These are phyloP conservation scores for Spirogloea muscicola DNA, from an alignment of 139 green algal species.

Conservation along the genomic window DNA sequence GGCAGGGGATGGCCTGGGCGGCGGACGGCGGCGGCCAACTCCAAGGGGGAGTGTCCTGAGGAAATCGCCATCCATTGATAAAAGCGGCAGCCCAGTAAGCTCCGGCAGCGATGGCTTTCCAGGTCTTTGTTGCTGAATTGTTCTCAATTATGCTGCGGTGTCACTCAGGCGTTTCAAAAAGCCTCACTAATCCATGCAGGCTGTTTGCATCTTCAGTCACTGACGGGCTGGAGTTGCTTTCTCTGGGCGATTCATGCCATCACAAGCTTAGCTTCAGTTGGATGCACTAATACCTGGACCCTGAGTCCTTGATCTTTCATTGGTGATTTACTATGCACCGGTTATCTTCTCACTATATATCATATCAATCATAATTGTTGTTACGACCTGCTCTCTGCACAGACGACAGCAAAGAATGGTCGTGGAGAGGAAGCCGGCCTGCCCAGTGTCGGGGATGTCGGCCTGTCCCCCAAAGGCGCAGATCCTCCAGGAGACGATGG, in stretches of 20 bases:
- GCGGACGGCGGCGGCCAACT: background rate
- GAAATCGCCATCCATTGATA: background rate
- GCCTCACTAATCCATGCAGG: too few relatives aligned
- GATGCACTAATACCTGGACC: too few relatives aligned
- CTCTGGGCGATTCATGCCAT: too few relatives aligned
- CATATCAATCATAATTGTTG: background rate
- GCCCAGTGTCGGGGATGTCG: background rate
- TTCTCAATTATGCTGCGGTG: too few relatives aligned
- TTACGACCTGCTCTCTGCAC: background rate
- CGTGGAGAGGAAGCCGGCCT: background rate
- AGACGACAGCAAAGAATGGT: background rate
- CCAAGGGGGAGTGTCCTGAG: background rate
- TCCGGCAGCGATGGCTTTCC: background rate
- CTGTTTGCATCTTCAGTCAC: too few relatives aligned
- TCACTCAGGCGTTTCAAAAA: too few relatives aligned
- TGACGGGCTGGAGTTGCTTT: too few relatives aligned
- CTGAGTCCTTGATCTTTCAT: too few relatives aligned
- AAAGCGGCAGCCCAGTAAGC: background rate
- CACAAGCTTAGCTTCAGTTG: too few relatives aligned
- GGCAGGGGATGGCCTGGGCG: background rate
- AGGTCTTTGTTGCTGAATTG: too few relatives aligned
- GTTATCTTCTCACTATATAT: too few relatives aligned
- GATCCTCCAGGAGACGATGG: background rate
- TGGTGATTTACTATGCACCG: too few relatives aligned
- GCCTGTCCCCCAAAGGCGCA: background rate